Base-by-base conservation (phyloP, 306 rosid genomes). In the Cicer pinnatifidum region DNA sequence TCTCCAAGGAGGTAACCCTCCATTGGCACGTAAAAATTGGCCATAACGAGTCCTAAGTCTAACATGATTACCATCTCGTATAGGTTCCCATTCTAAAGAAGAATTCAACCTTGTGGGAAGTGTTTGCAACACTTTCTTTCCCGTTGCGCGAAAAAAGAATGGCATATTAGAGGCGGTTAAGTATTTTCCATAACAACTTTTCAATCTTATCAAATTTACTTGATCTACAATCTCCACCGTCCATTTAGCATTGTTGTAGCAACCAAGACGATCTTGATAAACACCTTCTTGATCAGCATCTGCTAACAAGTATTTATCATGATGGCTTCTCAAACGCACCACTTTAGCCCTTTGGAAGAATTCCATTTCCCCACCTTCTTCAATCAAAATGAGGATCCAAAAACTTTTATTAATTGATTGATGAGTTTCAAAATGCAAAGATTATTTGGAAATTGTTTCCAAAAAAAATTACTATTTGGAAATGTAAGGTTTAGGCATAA, bases 31-130 rank as follows among this genome's bases (percentile, higher is more conserved):
- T 4, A 92, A 53, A 74, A 52, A 92, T 44, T 87, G 88, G 6
- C 91, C 94, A 40, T 84, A 82, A 13, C 85, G 84, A 0, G 90
- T 88, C 84, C 19, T 88, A 7, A 92, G 86, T 61, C 86, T 78
- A 9, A 92, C 83, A 7, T 78, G 91, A n/a, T 56, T 37, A 1
- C 89, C 91, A 8, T 88, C 89, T 20, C 86, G 75, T 3, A 88
- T 39, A 20, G 96, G 94, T 68, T 92, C 96, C 98, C 98, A 92
- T 65, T 80, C 90, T 35, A 87, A 6, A 15, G 96, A 90, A 0
- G 94, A 83, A 79, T 88, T 75, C 15, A 88, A 75, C 9, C 81
- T 76, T 9, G 60, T 5, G 0, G 96, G 94, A 16, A 80, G 45
- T 0, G 88, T 85, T 74, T 92, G 96, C 3, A 84, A 6, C 53